Percentiles rank a stretch among this genome's conserved stretches.
Conservation (phyloP, 768 basidiomycete genomes). For the Lactarius hengduanensis region DNA sequence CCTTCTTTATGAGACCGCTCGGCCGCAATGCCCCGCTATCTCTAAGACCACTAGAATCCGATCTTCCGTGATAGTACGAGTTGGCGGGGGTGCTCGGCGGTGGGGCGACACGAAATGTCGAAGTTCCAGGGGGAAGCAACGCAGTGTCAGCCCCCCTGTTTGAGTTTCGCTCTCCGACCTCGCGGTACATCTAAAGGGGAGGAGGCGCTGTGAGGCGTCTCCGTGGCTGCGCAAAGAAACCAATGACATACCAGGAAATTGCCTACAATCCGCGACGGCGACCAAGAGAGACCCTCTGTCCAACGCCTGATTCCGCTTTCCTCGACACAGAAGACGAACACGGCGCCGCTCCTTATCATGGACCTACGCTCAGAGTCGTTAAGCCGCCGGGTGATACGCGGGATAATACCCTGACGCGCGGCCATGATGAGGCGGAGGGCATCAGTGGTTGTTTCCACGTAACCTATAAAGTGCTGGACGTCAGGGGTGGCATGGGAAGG, state of each 20-base stretch:
- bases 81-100: constrained; percentile 20
- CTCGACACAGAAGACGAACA: constrained; percentile 87
- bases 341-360: constrained; percentile 57
- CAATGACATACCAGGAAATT: constrained; percentile 68
- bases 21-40: constrained; percentile 24
- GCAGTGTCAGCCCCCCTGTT: constrained; percentile 22
- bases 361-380: constrained; percentile 73
- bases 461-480: constrained; percentile 68
- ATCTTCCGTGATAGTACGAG: constrained; percentile 23
- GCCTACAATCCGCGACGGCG: constrained; percentile 78
- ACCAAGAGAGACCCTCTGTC: constrained; percentile 81
- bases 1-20: constrained; percentile 82
- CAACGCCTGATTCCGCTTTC: constrained; percentile 87
- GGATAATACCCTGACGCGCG: constrained; percentile 73
- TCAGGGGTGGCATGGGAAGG: constrained; percentile 28
- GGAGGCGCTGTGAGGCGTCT: constrained; percentile 10
- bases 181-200: constrained; percentile 66
- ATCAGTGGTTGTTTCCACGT: constrained; percentile 78
- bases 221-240: background rate
- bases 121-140: constrained; percentile 24
- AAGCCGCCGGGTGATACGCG: constrained; percentile 78
- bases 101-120: constrained; percentile 24
- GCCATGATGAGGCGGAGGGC: constrained; percentile 83
- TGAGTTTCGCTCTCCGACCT: constrained; percentile 63
- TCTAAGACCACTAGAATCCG: constrained; percentile 29